Conservation (phyloP, 371 early-diverging fungal species). For the Blakeslea trispora region DNA sequence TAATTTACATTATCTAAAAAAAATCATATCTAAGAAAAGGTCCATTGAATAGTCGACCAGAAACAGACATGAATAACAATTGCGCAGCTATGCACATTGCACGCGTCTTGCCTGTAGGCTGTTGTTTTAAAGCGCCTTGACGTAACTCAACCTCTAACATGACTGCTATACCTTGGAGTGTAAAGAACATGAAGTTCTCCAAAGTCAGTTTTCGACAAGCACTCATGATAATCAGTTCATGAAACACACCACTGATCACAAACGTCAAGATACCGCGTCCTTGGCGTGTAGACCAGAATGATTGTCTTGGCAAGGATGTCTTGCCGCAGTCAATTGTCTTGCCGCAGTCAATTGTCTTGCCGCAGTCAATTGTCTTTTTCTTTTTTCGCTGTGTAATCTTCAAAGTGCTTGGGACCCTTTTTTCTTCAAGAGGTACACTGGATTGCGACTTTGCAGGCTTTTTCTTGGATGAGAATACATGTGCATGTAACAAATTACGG, state of each 20-base stretch:
- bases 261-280: slow-evolving; percentile 31
- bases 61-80: slow-evolving; percentile 15
- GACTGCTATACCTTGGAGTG: slow-evolving; percentile 31
- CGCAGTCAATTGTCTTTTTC: neutral
- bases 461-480: slow-evolving; percentile 14
- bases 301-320: slow-evolving; percentile 1
- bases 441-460: too few relatives aligned
- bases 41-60: slow-evolving; percentile 24
- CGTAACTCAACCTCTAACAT: slow-evolving; percentile 25
- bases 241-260: slow-evolving; percentile 38
- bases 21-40: slow-evolving; percentile 29
- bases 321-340: too few relatives aligned
- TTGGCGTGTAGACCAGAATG: slow-evolving; percentile 7
- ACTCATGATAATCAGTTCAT: slow-evolving; percentile 41
- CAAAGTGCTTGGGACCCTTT: too few relatives aligned
- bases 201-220: slow-evolving; percentile 36
- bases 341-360: too few relatives aligned
- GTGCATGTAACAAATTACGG: slow-evolving; percentile 31
- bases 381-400: too few relatives aligned
- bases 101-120: slow-evolving; percentile 17
- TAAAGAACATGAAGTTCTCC: slow-evolving; percentile 38
- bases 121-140: slow-evolving; percentile 20
- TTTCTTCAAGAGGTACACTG: too few relatives aligned
- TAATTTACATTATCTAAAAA: slow-evolving; percentile 5
- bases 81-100: slow-evolving; percentile 13